Evolutionary conservation across 345 rosid species (phyloP).

Genomic region (Chamaenerion angustifolium): DNA sequence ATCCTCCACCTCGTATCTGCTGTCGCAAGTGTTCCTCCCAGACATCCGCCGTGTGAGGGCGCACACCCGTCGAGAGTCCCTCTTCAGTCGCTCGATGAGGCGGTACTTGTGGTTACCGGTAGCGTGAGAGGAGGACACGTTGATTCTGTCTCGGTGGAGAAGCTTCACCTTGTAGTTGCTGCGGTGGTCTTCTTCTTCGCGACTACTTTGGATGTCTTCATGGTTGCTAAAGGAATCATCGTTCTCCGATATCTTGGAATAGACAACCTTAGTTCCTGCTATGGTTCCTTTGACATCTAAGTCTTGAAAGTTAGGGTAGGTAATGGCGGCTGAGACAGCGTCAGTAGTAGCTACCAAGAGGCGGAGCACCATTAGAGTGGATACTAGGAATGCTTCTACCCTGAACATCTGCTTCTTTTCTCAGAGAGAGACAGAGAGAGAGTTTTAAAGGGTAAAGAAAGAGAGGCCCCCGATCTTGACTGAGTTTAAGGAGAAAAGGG

Average conservation of each 20-base stretch:
- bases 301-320: constrained; percentile 36
- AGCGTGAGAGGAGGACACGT: constrained; percentile 9
- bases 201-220: too few species aligned
- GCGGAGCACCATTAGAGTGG: constrained; percentile 1
- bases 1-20: constrained; percentile 16
- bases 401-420: not conserved
- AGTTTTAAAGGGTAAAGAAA: constrained; percentile 1
- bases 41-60: constrained; percentile 41
- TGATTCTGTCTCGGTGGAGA: constrained; percentile 48
- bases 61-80: constrained; percentile 51
- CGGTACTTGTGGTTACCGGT: constrained; percentile 20
- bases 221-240: too few species aligned
- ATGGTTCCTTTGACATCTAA: constrained; percentile 28
- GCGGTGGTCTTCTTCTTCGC: too few species aligned
- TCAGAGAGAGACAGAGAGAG: not conserved
- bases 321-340: constrained; percentile 1
- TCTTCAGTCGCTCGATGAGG: constrained; percentile 52
- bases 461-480: not conserved
- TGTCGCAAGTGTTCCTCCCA: not conserved
- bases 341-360: constrained; percentile 7
- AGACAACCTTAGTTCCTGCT: constrained; percentile 9
- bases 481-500: not conserved
- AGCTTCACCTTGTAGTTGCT: constrained; percentile 31
- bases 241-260: constrained; percentile 15
- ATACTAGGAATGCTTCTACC: constrained; percentile 4